Evolutionary conservation across 129 eudicot species (phyloP).

Genomic region (Pseudognaphalium luteoalbum): DNA sequence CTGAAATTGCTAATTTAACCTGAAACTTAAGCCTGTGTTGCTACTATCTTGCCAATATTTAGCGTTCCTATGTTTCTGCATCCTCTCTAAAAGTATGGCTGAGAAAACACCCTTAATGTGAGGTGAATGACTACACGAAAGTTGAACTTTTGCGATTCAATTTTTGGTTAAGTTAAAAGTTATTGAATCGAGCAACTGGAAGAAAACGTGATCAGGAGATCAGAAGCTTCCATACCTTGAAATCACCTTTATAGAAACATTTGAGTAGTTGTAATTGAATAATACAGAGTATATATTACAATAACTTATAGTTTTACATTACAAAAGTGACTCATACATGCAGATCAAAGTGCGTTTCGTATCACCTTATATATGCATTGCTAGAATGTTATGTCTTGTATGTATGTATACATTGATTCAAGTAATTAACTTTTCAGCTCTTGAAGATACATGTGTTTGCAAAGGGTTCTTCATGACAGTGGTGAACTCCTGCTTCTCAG

Average conservation of each 20-base stretch:
- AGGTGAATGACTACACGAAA: no score
- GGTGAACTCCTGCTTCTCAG: slow-evolving; percentile 30
- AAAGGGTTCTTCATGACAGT: slow-evolving; percentile 13
- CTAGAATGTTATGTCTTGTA: background rate
- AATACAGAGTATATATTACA: no score
- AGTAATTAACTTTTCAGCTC: background rate
- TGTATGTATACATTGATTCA: background rate
- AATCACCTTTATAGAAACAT: background rate
- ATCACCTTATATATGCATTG: background rate
- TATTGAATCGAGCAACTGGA: background rate
- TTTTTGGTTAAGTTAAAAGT: background rate
- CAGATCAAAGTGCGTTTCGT: background rate
- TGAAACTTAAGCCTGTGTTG: background rate
- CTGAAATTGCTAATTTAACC: no score
- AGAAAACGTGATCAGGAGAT: background rate
- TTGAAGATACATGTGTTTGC: background rate
- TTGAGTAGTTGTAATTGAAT: background rate
- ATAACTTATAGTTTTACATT: background rate
- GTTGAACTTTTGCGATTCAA: no score
- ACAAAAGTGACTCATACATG: background rate
- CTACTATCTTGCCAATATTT: no score
- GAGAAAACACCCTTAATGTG: no score
- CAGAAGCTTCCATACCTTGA: no score
- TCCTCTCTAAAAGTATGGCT: no score
- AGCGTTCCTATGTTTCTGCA: no score